These are phyloP conservation scores for Theileria equi DNA, from an alignment of 169 alveolate species.

Conservation along the genomic window DNA sequence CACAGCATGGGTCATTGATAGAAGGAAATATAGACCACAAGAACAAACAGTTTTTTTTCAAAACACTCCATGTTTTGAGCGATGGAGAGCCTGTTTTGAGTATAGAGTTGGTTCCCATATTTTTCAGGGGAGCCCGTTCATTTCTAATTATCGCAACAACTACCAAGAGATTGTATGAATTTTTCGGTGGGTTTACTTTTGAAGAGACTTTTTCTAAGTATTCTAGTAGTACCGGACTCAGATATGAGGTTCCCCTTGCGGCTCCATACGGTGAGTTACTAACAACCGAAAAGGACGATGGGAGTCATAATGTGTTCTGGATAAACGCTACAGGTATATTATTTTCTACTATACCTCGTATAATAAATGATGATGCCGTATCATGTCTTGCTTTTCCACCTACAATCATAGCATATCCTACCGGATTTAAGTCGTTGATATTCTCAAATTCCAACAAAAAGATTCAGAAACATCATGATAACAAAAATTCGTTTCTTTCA, in stretches of 20 bases:
- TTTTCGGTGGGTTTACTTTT: constrained; percentile 50
- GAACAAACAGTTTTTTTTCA: constrained; percentile 20
- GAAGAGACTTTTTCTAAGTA: constrained; percentile 54
- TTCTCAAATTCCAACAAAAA: constrained; percentile 44
- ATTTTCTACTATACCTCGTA: constrained; percentile 34
- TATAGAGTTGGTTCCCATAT: constrained; percentile 40
- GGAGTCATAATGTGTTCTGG: constrained; percentile 61
- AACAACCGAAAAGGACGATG: constrained; percentile 49
- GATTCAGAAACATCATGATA: constrained; percentile 10
- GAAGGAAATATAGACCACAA: constrained; percentile 54
- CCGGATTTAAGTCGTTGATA: constrained; percentile 21
- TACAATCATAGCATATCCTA: constrained; percentile 28
- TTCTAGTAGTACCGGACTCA: not conserved
- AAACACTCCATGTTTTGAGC: constrained; percentile 23
- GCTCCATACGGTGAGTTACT: constrained; percentile 55
- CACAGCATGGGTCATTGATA: constrained; percentile 53
- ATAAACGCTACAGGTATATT: constrained; percentile 58
- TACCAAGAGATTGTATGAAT: constrained; percentile 53
- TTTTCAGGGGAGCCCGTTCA: constrained; percentile 28
- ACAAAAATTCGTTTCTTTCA: constrained; percentile 28
- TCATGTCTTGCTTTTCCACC: constrained; percentile 42
- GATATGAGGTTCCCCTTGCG: constrained; percentile 62
- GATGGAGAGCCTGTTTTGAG: constrained; percentile 57
- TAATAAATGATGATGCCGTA: constrained; percentile 14
- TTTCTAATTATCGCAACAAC: constrained; percentile 47